Percentiles rank a stretch among this genome's conserved stretches.
phyloP scores from a whole-genome alignment of 1,284 basidiomycete species.

The Golubevia sp. region DNA sequence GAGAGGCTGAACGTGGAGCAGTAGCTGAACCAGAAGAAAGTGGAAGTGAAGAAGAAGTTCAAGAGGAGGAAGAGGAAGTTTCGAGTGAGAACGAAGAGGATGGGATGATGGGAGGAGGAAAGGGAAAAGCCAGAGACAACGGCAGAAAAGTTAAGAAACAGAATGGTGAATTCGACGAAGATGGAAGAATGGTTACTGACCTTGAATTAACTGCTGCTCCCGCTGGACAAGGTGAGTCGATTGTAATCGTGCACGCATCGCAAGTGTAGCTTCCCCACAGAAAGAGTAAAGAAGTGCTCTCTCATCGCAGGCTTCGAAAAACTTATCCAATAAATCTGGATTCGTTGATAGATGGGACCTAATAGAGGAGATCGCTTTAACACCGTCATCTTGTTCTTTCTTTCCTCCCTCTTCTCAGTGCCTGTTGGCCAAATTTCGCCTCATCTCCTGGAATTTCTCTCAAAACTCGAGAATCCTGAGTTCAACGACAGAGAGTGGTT shows the following conservation, averaged over 20 bases:
- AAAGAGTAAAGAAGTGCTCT: neutral
- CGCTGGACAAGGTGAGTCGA: slow-evolving; percentile 72
- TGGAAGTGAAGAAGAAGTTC: slow-evolving; percentile 18
- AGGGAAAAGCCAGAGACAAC: neutral
- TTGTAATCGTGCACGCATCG: neutral
- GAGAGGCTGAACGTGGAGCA: slow-evolving; percentile 57
- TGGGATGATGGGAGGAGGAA: slow-evolving; percentile 1
- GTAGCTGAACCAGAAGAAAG: slow-evolving; percentile 46
- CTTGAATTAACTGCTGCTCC: slow-evolving; percentile 72
- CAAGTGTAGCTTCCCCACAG: neutral
- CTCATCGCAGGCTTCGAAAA: neutral
- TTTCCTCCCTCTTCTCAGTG: slow-evolving; percentile 64
- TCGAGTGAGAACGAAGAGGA: neutral
- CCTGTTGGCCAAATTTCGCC: slow-evolving; percentile 81
- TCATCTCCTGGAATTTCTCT: slow-evolving; percentile 80
- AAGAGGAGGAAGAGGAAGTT: slow-evolving; percentile 28
- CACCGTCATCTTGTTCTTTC: neutral
- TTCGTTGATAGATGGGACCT: neutral
- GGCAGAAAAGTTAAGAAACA: slow-evolving; percentile 50
- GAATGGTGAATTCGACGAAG: slow-evolving; percentile 65
- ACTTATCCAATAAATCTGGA: neutral
- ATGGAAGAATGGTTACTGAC: slow-evolving; percentile 71
- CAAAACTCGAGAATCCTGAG: slow-evolving; percentile 72
- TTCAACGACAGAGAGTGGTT: slow-evolving; percentile 87
- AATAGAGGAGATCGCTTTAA: neutral